phyloP scores from a whole-genome alignment of 352 stramenopile species.

The Phytophthora megakarya region DNA sequence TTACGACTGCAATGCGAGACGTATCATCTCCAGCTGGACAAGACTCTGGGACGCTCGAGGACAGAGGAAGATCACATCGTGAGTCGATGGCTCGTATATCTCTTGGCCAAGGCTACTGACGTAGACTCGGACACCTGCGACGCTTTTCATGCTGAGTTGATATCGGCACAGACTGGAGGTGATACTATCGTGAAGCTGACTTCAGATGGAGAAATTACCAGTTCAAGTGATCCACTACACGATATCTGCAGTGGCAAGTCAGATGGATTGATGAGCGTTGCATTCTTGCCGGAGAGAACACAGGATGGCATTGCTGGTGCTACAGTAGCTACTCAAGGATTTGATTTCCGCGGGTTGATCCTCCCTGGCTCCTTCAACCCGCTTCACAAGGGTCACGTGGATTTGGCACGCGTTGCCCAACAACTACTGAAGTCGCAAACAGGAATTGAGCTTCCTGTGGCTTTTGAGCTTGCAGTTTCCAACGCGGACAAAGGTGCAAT shows the following conservation, averaged over 20 bases:
- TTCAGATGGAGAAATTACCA: neutral
- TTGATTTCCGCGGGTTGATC: conserved; percentile 67
- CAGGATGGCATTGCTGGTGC: neutral
- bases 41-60: conserved; percentile 53
- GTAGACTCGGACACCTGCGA: conserved; percentile 39
- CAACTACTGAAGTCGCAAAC: conserved; percentile 39
- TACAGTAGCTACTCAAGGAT: conserved; percentile 30
- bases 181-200: conserved; percentile 37
- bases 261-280: conserved; percentile 43
- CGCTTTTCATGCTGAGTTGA: conserved; percentile 39
- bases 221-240: conserved; percentile 29
- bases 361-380: conserved; percentile 87
- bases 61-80: conserved; percentile 74
- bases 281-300: conserved; percentile 42
- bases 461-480: conserved; percentile 75
- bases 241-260: conserved; percentile 32
- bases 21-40: conserved; percentile 73
- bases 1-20: conserved; percentile 46
- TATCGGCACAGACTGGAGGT: conserved; percentile 31
- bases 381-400: conserved; percentile 74
- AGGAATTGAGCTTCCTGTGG: conserved; percentile 44
- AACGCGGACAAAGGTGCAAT: conserved; percentile 86
- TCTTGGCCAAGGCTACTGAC: conserved; percentile 51
- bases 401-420: conserved; percentile 55
- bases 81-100: conserved; percentile 70